Conservation (phyloP, 2,329 filamentous ascomycete genomes). For the Huntiella omanensis region DNA sequence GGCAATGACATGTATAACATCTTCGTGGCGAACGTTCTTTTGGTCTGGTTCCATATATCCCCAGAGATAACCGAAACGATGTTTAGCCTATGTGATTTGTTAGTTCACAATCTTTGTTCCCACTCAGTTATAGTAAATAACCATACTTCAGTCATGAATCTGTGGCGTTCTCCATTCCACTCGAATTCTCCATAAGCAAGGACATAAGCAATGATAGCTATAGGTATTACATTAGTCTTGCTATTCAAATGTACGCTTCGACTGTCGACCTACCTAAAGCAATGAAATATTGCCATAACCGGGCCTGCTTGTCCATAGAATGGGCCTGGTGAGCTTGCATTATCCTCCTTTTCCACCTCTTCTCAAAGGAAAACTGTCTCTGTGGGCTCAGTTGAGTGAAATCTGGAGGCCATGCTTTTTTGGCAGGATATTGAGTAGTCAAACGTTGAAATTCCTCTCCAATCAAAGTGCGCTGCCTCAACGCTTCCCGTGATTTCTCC, state of each 20-base stretch:
- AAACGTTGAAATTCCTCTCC: conserved; percentile 12
- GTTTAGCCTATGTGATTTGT: conserved; percentile 3
- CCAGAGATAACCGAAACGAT: conserved; percentile 19
- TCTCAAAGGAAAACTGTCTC: conserved; percentile 61
- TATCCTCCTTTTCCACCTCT: conserved; percentile 55
- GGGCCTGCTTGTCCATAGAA: conserved; percentile 43
- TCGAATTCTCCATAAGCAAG: conserved; percentile 26
- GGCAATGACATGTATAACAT: neutral
- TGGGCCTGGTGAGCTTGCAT: conserved; percentile 42
- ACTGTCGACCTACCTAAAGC: conserved; percentile 31
- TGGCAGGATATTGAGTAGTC: conserved; percentile 42
- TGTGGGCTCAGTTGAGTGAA: conserved; percentile 49
- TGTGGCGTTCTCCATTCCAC: conserved; percentile 25
- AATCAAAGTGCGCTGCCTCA: neutral
- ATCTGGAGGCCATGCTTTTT: conserved; percentile 63
- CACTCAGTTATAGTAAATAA: neutral
- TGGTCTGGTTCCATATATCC: conserved; percentile 22
- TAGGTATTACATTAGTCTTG: neutral
- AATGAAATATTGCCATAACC: conserved; percentile 42
- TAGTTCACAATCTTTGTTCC: neutral
- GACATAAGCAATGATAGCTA: conserved; percentile 21
- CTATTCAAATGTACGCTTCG: no score
- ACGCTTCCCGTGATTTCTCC: conserved; percentile 12
- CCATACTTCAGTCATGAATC: conserved; percentile 24
- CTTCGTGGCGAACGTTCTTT: neutral